Base-by-base conservation (phyloP, 2,329 filamentous ascomycete species). In the Mycocentrospora acerina region DNA sequence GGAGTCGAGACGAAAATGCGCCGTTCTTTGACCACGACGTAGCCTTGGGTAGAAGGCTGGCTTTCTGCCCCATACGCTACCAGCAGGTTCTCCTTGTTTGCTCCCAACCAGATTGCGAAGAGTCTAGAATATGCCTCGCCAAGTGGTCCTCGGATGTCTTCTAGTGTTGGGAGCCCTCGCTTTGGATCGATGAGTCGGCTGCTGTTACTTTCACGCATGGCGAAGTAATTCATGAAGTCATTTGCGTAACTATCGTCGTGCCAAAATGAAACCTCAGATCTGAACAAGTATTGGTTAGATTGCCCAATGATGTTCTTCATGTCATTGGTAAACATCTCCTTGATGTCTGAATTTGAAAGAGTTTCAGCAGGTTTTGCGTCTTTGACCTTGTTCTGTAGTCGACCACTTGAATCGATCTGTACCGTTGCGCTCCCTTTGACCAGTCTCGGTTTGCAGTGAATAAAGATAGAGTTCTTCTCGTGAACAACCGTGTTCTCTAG, bases 161-260 rank as follows among this genome's bases (percentile, higher is more conserved):
- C 37, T 12, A 67, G 59, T 4, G 53, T 42, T 2, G 72, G 72
- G 0, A 60, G 38, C 0, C 64, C 52, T 1, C 37, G 12, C 0
- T 37, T 31, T 2, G 72, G 67, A 37, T 60, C 66, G 0, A 79
- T 32, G 0, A 73, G 12, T 0, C 41, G 24, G 1, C 57, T 51
- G 2, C 46, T 57, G 2, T 69, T 66, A 0, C 37, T 50, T 0
- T 39, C 25, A 1, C 62, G 22, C 2, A 57, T 55, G 0, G 78
- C 42, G 10, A 80, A 60, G 18, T 77, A 71, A 31, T 71, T 74
- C 19, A 73, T 53, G 66, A 71, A 79, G 28, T 76, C 72, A 0
- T 51, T 55, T 0, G 73, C 57, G 1, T 68, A 53, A 0, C 66
- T 69, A 29, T 76, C 68, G 38, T 75, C 77, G 46, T 79, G 77